Base-by-base conservation (phyloP, 2,329 filamentous ascomycete genomes). In the Hymenoscyphus fraxineus region DNA sequence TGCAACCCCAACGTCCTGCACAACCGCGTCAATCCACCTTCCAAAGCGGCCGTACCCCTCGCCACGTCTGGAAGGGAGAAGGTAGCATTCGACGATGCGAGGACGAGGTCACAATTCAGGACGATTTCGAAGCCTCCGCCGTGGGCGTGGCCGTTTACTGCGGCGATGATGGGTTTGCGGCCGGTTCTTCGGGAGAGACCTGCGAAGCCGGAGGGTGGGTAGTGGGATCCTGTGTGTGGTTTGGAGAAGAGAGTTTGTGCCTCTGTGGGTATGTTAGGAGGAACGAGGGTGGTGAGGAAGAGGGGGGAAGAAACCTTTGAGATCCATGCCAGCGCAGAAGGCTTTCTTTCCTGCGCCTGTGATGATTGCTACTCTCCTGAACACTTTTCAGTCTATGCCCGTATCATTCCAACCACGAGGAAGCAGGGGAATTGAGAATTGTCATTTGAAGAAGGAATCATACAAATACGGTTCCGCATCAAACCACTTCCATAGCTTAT, bases 151-250 rank as follows among this genome's bases (percentile, higher is more conserved):
- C 84, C 84, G 73, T 86, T 87, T 2, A 86, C 82, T 1, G 84
- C 84, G 9, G 83, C 83, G 71, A 87, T 83, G 57, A 87, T 78
- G 1, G 84, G 84, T 74, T 87, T 87, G 77, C 85, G 86, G 0
- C 86, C 86, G 13, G 75, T 74, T 13, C 86, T 78, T 51, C 82
- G 77, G 51, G 82, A 84, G 15, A 89, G 72, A 0, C 84, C 86
- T 44, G 78, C 81, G 70, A 86, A 85, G 0, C 85, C 85, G 1
- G 76, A 76, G 1, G 77, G 63, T 1, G 82, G 81, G 66, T 81
- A 80, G 56, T 62, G 44, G 2, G 44, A 16, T 22, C 22, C 13
- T 9, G 44, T 51, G 19, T 16, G n/a, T 10, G 44, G 44, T 27
- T 51, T 51, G n/a, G 44, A 51, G 44, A 51, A 51, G 12, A 56